Conservation (phyloP, 2,329 filamentous ascomycete species). For the Lecanoromycetidae sp. region DNA sequence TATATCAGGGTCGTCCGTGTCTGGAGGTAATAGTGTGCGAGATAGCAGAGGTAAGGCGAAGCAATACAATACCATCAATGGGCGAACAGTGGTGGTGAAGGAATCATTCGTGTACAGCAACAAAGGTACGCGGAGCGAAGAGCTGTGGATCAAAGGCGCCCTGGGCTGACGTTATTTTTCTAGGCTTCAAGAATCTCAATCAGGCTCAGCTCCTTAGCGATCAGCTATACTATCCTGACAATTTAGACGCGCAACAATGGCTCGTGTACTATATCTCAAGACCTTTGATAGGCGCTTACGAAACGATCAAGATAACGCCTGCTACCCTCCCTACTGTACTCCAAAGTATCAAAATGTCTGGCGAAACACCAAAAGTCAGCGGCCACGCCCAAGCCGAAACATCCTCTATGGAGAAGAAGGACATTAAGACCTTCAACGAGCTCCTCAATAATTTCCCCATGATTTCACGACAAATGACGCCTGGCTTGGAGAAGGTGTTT, state of each 20-base stretch:
- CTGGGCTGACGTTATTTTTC: slow-evolving; percentile 12
- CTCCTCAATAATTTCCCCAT: slow-evolving; percentile 84
- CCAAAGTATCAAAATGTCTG: slow-evolving; percentile 21
- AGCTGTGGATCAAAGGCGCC: not conserved
- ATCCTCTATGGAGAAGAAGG: slow-evolving; percentile 55
- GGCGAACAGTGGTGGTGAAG: slow-evolving; percentile 85
- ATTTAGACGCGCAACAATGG: slow-evolving; percentile 85
- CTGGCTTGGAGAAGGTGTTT: slow-evolving; percentile 77
- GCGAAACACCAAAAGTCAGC: slow-evolving; percentile 19
- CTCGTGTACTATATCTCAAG: slow-evolving; percentile 91
- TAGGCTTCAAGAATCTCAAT: slow-evolving; percentile 82
- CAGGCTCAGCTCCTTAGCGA: slow-evolving; percentile 82
- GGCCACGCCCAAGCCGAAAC: not conserved
- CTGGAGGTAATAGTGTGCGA: slow-evolving; percentile 44
- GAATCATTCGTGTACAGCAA: slow-evolving; percentile 89
- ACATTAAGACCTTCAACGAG: slow-evolving; percentile 82
- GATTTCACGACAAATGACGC: slow-evolving; percentile 93
- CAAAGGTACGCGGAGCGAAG: slow-evolving; percentile 54
- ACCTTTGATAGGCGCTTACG: slow-evolving; percentile 72
- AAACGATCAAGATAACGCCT: slow-evolving; percentile 58
- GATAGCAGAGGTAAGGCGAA: slow-evolving; percentile 88
- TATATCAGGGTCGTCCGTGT: slow-evolving; percentile 50
- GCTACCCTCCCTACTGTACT: slow-evolving; percentile 46
- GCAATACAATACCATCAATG: slow-evolving; percentile 86
- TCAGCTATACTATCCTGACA: slow-evolving; percentile 75